Conservation (phyloP, 176 grass and related monocot species). For the Phoenix dactylifera region DNA sequence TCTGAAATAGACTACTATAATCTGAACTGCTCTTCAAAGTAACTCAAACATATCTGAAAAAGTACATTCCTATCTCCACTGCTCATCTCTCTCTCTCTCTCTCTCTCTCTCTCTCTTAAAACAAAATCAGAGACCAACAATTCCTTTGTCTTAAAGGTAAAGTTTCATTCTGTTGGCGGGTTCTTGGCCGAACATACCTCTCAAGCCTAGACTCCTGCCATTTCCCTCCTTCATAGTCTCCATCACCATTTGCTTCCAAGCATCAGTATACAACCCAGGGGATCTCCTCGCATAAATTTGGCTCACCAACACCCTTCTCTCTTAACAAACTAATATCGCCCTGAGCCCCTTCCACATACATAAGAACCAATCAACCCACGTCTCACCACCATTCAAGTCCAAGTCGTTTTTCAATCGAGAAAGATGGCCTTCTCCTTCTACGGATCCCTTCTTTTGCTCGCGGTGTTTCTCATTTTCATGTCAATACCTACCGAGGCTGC, state of each 20-base stretch:
- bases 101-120: too few species aligned
- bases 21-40: too few species aligned
- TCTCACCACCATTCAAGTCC: neutral
- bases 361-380: too few species aligned
- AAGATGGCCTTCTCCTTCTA: neutral
- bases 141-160: too few species aligned
- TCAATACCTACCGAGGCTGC: neutral
- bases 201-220: too few species aligned
- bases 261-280: neutral
- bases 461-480: neutral
- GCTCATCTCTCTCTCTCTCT: too few species aligned
- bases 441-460: neutral
- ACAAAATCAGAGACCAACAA: too few species aligned
- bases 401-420: neutral
- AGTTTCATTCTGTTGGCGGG: too few species aligned
- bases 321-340: neutral
- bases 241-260: neutral
- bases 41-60: too few species aligned
- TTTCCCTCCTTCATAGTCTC: neutral
- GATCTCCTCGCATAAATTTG: neutral
- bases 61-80: too few species aligned
- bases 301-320: neutral
- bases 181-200: too few species aligned
- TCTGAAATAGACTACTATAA: too few species aligned
- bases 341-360: neutral